Evolutionary conservation across 257 asterid genomes (phyloP).

Genomic region (Plantago ovata): DNA sequence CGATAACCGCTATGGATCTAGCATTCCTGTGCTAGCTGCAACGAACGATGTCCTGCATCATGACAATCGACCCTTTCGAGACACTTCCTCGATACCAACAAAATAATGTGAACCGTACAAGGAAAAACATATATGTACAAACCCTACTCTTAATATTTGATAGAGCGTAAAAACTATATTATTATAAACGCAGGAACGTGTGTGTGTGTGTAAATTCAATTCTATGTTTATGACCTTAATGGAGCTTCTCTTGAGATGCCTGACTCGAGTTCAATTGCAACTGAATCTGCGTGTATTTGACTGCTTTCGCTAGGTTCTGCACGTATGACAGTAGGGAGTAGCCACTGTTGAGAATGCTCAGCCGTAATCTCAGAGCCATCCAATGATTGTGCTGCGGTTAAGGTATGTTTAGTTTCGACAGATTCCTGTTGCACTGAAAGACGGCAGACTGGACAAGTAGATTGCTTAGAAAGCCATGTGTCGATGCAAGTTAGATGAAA

Average conservation of each 20-base stretch:
- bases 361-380: slow-evolving; percentile 39
- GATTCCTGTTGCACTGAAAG: slow-evolving; percentile 55
- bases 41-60: slow-evolving; percentile 4
- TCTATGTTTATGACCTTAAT: slow-evolving; percentile 33
- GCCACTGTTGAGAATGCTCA: slow-evolving; percentile 51
- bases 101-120: not conserved
- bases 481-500: slow-evolving; percentile 84
- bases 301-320: slow-evolving; percentile 27
- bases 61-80: not conserved
- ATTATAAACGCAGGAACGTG: not conserved
- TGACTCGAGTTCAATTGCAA: slow-evolving; percentile 33
- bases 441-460: slow-evolving; percentile 75
- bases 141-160: not conserved
- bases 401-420: slow-evolving; percentile 33
- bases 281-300: slow-evolving; percentile 27
- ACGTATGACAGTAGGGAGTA: slow-evolving; percentile 32
- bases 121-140: slow-evolving; percentile 20
- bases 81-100: slow-evolving; percentile 14
- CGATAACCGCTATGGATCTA: not conserved
- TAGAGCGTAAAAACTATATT: not conserved
- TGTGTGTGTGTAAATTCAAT: not conserved
- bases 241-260: slow-evolving; percentile 34
- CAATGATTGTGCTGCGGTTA: slow-evolving; percentile 32
- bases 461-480: slow-evolving; percentile 75
- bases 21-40: not conserved